Conservation (phyloP, 1,284 basidiomycete species). For the Psilocybe mexicana region DNA sequence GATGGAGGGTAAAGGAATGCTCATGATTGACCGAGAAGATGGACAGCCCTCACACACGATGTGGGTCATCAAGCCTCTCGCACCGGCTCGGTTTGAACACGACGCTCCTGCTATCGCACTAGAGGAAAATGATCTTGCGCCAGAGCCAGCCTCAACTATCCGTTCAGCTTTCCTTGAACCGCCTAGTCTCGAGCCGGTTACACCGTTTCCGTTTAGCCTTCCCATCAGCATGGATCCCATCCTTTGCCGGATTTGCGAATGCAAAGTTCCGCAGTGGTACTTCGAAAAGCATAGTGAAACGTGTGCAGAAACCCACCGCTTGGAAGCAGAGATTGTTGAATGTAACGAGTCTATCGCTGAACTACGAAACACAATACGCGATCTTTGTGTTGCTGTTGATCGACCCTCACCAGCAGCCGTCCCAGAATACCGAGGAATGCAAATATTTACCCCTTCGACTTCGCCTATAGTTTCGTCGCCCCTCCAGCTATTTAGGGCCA, state of each 20-base stretch:
- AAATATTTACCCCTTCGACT: conserved; percentile 71
- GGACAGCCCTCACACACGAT: conserved; percentile 93
- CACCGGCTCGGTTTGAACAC: conserved; percentile 64
- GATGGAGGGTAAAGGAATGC: conserved; percentile 99
- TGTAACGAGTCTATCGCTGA: conserved; percentile 93
- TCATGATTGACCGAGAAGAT: conserved; percentile 91
- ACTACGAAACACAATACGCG: conserved; percentile 79
- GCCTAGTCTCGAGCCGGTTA: conserved; percentile 44
- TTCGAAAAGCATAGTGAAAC: conserved; percentile 99
- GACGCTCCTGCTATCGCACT: conserved; percentile 57
- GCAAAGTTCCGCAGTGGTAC: conserved; percentile 97
- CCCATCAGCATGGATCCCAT: conserved; percentile 86
- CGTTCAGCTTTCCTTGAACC: conserved; percentile 31
- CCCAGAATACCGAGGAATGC: conserved; percentile 88
- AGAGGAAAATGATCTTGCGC: conserved; percentile 55
- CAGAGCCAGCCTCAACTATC: conserved; percentile 43
- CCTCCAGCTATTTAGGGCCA: conserved; percentile 68
- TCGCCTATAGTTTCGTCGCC: conserved; percentile 70
- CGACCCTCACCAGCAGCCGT: conserved; percentile 58
- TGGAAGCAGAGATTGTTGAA: conserved; percentile 93
- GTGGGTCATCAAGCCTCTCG: conserved; percentile 96
- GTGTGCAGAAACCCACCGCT: conserved; percentile 93
- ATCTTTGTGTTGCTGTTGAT: conserved; percentile 67
- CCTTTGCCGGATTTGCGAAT: conserved; percentile 97
- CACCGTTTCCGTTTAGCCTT: conserved; percentile 71